Base-by-base conservation (phyloP, 768 basidiomycete genomes). In the Lactarius indigo region DNA sequence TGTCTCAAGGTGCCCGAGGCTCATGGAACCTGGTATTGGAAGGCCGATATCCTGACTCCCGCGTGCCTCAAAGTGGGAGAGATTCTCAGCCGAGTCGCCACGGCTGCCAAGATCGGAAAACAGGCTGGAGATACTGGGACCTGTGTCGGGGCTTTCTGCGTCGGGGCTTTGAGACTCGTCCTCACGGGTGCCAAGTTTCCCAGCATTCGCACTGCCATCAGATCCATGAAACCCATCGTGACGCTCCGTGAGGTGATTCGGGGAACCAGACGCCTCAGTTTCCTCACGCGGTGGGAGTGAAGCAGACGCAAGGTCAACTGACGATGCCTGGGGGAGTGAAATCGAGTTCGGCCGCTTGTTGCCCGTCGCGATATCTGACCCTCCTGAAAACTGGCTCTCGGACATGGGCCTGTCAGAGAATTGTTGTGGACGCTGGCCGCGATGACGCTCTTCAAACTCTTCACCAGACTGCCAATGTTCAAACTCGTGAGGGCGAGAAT, bases 261-360 rank as follows among this genome's bases (percentile, higher is more conserved):
- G 9, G 13, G 33, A 20, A 5, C 5, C 4, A 50, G 61, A 37
- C 35, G 58, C 3, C 7, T 26, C 8, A 6, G 33, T 2, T 3
- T 42, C 57, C 50, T 3, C 57, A 59, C 66, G 66, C 15, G 44
- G 17, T 5, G 50, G 66, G 57, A 67, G 15, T 31, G 58, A 23
- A 18, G 63, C 1, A 28, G 57, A 52, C 47, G 66, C 66, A 15
- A 67, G 57, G 33, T 63, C 52, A 20, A 67, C 2, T 8, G 61
- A 44, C 12, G 62, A 44, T 23, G 66, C 2, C 0, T 63, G 39
- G 5, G 61, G 50, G 44, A 63, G 20, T 0, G 58, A 39, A 6
- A 59, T 44, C 18, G 18, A 6, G 31, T 59, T 66, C 20, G 20
- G 1, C 2, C 30, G 44, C 20, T 63, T 67, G 6, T 26, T 20